Evolutionary conservation across 345 rosid species (phyloP).

Genomic region (Orychophragmus violaceus): DNA sequence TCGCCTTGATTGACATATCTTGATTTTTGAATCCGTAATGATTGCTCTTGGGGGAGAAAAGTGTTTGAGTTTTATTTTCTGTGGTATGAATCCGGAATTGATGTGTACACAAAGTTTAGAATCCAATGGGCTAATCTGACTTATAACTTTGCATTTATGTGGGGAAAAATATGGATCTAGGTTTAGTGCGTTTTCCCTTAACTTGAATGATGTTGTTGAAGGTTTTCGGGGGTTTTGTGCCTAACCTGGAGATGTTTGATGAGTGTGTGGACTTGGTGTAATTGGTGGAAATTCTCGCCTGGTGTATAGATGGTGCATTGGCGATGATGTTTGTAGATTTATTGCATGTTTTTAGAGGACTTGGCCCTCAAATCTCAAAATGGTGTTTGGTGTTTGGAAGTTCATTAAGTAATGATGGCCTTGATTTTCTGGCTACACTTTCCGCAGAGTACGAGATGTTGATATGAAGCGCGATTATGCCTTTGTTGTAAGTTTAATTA

Average conservation of each 20-base stretch:
- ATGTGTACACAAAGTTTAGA: not conserved
- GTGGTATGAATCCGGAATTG: not conserved
- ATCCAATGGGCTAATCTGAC: not conserved
- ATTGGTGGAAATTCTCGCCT: constrained; percentile 37
- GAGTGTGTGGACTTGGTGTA: constrained; percentile 92
- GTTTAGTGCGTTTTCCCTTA: constrained; percentile 40
- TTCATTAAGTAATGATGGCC: constrained; percentile 95
- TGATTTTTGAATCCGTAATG: not conserved
- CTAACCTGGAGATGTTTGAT: constrained; percentile 92
- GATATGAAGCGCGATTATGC: constrained; percentile 99
- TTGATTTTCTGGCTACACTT: constrained; percentile 96
- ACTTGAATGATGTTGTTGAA: constrained; percentile 97
- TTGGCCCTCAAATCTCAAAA: constrained; percentile 73
- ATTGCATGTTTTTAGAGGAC: constrained; percentile 67
- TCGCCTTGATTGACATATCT: not conserved
- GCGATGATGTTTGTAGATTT: constrained; percentile 38
- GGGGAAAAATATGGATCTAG: constrained; percentile 25
- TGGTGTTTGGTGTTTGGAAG: constrained; percentile 62
- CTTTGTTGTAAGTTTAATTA: constrained; percentile 67
- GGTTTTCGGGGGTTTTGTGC: constrained; percentile 91
- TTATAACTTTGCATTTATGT: not conserved
- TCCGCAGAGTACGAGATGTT: constrained; percentile 97
- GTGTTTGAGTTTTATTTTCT: not conserved
- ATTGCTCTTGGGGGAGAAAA: not conserved
- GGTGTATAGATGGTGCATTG: constrained; percentile 32